Base-by-base conservation (phyloP, 495 filamentous ascomycete species). In the Daldinia vernicosa region DNA sequence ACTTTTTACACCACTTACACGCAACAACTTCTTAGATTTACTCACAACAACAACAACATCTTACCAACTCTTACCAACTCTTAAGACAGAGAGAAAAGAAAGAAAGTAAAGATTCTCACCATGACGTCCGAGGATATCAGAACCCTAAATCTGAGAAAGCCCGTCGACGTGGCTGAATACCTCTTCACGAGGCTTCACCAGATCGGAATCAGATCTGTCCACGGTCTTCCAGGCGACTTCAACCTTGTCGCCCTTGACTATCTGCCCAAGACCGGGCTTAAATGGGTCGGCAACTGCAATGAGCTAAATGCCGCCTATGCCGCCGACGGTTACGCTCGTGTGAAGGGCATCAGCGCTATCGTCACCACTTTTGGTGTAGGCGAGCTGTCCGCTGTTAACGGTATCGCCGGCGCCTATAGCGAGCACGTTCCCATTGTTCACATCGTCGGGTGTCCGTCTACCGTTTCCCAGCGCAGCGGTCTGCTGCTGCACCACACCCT, bases 401-500 rank as follows among this genome's bases (percentile, higher is more conserved):
- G 88, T 14, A 79, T 93, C 37, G 90, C 89, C 6, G 91, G 91
- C 35, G 84, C 89, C 60, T 93, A 88, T 78, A 87, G 90, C 2
- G 93, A 97, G 78, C 86, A 87, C 66, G 88, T 93, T 1, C 91
- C 92, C 0, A 82, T 97, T 12, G 86, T 95, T 22, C 93, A 97
- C 75, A 92, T 97, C 58, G 92, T 96, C 33, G 93, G 93, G 2
- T 86, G 85, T 47, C 91, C 90, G 0, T 84, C 84, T 6, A 91
- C 84, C 32, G 75, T 82, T 47, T 84, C 86, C 6, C 89, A 91
- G 74, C 81, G 80, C 55, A 81, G 86, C 66, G 87, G 87, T 70
- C 83, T 89, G 76, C 82, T 96, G n/a, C 84, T 98, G 12, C 95
- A 98, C 77, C 95, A 98, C 79, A 97, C 94, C 1, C 89, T 98